Base-by-base conservation (phyloP, 139 green algal species). In the Chara braunii region DNA sequence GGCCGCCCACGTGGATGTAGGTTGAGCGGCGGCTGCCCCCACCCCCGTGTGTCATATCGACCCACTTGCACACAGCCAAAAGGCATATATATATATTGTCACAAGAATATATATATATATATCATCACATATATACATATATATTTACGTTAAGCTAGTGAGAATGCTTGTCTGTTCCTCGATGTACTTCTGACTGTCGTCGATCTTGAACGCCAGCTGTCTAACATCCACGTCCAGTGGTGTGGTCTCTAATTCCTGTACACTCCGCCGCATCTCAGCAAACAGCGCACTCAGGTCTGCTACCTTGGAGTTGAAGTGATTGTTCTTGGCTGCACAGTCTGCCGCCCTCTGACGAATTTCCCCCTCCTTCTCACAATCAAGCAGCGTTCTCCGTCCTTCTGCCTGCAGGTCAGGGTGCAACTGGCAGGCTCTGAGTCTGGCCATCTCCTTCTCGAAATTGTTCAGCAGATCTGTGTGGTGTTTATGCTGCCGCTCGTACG, bases 371-470 rank as follows among this genome's bases (percentile, higher is more conserved):
- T 86, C 66, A 50, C 92, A 72, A 72, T 94, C 78, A 3, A 66
- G 37, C 50, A 94, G 68, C 18, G 53, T 54, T n/a, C 58, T 5
- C 37, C 58, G 14, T n/a, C 42, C 69, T 57, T 50, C 4, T 40
- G 50, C 24, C 51, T 55, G 42, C 43, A 88, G 66, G 1, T 64
- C 63, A 2, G 73, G 74, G 44, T 85, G 83, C 43, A 95, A 64
- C 50, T 79, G 51, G 2, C 80, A 75, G 3, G 63, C 44, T 36
- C 36, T n/a, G 29, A 95, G 75, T 24, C 56, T 55, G 32, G 78
- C 75, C 74, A 91, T 73, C 72, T 95, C 83, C 0, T 58, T 43
- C n/a, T 85, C 77, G 64, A 95, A 94, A 36, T 64, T 68, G 1
- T 37, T 35, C 58, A 95, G 81, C 43, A 91, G 64, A 35, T 83